These are phyloP conservation scores for Furcasterigmium furcatum DNA, from an alignment of 2,329 filamentous ascomycete species.

Conservation along the genomic window DNA sequence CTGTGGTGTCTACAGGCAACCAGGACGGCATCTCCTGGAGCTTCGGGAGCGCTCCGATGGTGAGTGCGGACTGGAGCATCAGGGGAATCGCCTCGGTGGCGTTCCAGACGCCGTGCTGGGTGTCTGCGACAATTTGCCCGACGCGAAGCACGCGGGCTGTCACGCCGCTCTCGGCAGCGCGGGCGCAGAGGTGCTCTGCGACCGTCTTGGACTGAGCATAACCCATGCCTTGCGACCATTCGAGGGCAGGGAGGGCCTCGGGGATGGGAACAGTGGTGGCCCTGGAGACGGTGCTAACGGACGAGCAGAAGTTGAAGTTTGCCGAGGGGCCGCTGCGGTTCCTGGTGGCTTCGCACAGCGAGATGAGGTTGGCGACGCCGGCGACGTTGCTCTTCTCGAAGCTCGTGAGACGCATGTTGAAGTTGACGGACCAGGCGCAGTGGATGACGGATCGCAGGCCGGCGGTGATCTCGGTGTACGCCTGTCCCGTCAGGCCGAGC, in stretches of 20 bases:
- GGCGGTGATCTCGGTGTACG: constrained; percentile 20
- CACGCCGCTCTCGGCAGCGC: constrained; percentile 27
- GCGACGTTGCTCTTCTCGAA: constrained; percentile 46
- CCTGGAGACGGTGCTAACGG: constrained; percentile 38
- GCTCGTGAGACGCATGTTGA: constrained; percentile 46
- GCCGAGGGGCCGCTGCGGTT: constrained; percentile 8
- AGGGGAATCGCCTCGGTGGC: constrained; percentile 47
- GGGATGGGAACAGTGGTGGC: constrained; percentile 23
- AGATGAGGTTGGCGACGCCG: constrained; percentile 39
- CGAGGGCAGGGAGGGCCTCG: constrained; percentile 29
- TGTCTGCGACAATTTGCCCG: constrained; percentile 49
- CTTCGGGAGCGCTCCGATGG: constrained; percentile 38
- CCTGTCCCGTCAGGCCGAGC: constrained; percentile 30
- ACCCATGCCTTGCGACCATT: constrained; percentile 36
- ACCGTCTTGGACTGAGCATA: constrained; percentile 40
- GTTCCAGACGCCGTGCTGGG: constrained; percentile 45
- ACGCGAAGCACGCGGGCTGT: constrained; percentile 36
- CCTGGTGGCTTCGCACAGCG: constrained; percentile 20
- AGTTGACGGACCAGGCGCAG: constrained; percentile 54
- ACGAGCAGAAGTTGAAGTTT: constrained; percentile 47
- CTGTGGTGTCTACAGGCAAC: constrained; percentile 43
- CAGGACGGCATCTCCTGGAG: constrained; percentile 41
- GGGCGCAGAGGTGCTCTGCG: constrained; percentile 30
- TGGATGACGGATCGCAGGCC: constrained; percentile 42
- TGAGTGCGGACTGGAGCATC: constrained; percentile 41